A percentile compares a stretch with the other conserved stretches of the same genome.
Conservation (phyloP, 179 eudicot genomes). For the Corrigiola litoralis region DNA sequence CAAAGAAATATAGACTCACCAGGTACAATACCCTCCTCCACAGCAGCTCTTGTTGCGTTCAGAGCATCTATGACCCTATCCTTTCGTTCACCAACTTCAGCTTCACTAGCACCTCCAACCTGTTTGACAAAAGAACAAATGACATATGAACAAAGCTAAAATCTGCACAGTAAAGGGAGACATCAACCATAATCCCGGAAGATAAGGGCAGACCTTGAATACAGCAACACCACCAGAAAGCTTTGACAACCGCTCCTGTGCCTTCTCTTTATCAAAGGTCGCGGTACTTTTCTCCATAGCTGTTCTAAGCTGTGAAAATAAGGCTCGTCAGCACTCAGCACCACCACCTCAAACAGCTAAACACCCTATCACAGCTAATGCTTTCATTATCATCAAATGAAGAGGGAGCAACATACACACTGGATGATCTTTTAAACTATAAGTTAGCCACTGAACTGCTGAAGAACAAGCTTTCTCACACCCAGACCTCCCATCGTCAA, state of each 20-base stretch:
- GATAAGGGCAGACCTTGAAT: constrained; percentile 58
- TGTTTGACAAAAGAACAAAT: constrained; percentile 15
- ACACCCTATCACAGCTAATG: too few species aligned
- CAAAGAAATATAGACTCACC: constrained; percentile 37
- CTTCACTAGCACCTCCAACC: constrained; percentile 98
- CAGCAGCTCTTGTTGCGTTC: constrained; percentile 94
- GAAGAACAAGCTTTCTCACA: too few species aligned
- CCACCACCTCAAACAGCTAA: not conserved
- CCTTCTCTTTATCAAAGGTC: constrained; percentile 89
- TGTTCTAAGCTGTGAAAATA: constrained; percentile 49
- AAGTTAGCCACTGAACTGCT: too few species aligned
- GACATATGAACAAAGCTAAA: not conserved
- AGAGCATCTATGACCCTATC: constrained; percentile 94
- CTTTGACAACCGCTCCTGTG: constrained; percentile 88
- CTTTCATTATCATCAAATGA: too few species aligned
- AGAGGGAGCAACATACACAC: too few species aligned
- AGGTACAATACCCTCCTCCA: constrained; percentile 95
- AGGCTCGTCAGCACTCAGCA: constrained; percentile 18
- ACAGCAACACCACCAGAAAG: constrained; percentile 96
- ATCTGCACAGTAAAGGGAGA: not conserved
- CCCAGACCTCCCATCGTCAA: too few species aligned
- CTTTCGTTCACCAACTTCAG: constrained; percentile 90
- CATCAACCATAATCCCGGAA: not conserved
- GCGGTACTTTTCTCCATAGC: constrained; percentile 69
- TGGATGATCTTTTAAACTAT: too few species aligned